phyloP scores from a whole-genome alignment of 805 yeast species.

The Wickerhamomyces silvicola region DNA sequence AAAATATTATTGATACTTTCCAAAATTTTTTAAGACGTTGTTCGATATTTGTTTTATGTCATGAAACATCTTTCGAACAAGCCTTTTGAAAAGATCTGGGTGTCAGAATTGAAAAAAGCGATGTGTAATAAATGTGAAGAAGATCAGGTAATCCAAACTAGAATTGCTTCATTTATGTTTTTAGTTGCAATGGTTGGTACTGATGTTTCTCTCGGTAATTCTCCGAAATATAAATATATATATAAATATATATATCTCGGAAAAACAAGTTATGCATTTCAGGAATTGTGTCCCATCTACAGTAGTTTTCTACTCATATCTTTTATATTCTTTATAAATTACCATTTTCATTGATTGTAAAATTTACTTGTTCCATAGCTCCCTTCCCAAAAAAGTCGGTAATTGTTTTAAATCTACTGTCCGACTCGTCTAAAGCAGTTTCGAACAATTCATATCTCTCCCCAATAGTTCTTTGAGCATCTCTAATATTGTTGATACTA shows the following conservation, averaged over 20 bases:
- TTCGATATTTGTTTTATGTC: conserved; percentile 4
- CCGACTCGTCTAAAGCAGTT: conserved; percentile 41
- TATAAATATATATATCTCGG: too few relatives aligned
- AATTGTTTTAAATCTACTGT: conserved; percentile 66
- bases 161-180: not conserved
- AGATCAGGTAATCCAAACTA: not conserved
- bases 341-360: conserved; percentile 1
- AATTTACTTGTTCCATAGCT: conserved; percentile 49
- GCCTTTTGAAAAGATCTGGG: too few relatives aligned
- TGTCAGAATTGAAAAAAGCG: too few relatives aligned
- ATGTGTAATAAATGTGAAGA: too few relatives aligned
- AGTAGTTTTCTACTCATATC: too few relatives aligned
- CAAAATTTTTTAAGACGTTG: not conserved
- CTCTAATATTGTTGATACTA: conserved; percentile 50
- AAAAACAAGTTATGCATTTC: too few relatives aligned
- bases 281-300: too few relatives aligned
- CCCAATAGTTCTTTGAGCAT: conserved; percentile 54
- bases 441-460: conserved; percentile 60
- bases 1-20: not conserved
- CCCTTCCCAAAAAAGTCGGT: conserved; percentile 87
- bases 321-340: too few relatives aligned
- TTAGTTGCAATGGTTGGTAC: too few relatives aligned
- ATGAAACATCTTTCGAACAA: conserved; percentile 3
- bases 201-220: too few relatives aligned
- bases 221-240: too few relatives aligned